Evolutionary conservation across 768 basidiomycete species (phyloP), one percentile per base, ranked within the genome.

Genomic region (Mycena belliarum): DNA sequence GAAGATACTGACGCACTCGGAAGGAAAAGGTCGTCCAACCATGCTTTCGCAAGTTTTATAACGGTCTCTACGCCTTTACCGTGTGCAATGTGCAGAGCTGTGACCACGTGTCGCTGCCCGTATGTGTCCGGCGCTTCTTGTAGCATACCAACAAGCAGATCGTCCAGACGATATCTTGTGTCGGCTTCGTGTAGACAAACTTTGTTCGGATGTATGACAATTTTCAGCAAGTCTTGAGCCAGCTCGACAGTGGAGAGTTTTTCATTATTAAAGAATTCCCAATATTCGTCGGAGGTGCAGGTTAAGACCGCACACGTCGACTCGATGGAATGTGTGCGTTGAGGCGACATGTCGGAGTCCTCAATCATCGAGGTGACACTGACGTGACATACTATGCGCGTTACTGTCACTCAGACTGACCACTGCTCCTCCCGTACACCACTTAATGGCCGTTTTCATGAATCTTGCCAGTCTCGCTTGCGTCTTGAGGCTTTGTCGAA

Each of bases 31-130:
- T 66, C 6, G 14, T 64, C 52, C 37, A 64, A 20, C 66, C 66
- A 66, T 33, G 63, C 62, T 21, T 65, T 58, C 29, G 64, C 66
- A 25, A 61, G 25, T 15, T 61, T 33, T 24, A 63, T 33, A 32
- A 67, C 60, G 11, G 28, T 46, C 5, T 60, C 58, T 15, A 18
- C 18, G 7, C 63, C 63, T 47, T 65, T 62, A 32, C 28, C 26
- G 42, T 57, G 18, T 49, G 66, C 64, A 35, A 65, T 62, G 40
- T 64, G 59, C 37, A 68, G 61, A 29, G 53, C 48, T 23, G 63
- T n/a, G n/a, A n/a, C n/a, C n/a, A n/a, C n/a, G n/a, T n/a, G n/a
- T n/a, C 51, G 52, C 49, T 59, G 44, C 14, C 63, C 65, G 42
- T 20, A 20, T 7, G 48, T 37, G 43, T 60, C 25, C 14, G 64